Evolutionary conservation across 2,329 filamentous ascomycete species (phyloP), one percentile per base, ranked within the genome.

Genomic region (Elsinoe perseae): DNA sequence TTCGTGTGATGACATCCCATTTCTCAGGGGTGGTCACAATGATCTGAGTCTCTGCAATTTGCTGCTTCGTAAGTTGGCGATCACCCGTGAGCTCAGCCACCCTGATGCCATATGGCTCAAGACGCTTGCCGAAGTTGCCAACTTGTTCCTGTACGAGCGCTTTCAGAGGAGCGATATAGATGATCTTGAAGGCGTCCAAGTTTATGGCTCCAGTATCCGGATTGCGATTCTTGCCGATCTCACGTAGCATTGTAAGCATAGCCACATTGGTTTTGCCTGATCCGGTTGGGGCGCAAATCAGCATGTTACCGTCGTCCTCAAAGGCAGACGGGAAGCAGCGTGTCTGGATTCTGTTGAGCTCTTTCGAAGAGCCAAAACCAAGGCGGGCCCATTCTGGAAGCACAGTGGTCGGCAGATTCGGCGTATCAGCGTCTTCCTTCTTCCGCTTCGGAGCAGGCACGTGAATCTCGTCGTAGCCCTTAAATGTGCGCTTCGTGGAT

Each of bases 11-110:
- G 63, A 98, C 92, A 72, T 98, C 93, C 87, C 90, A 98, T 74
- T 98, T 98, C 72, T 98, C 93, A 18, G 93, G 93, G 0, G 93
- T 98, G 0, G 93, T 98, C 58, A 98, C 91, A 64, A 98, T 98
- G 64, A 98, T 85, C 70, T 98, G 92, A 0, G 93, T 98, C 66
- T 98, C 93, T 1, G 92, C 84, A 61, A 98, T 97, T 76, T 98
- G 93, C 70, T 95, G 90, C 73, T 98, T 98, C 18, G 92, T 98
- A 68, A 98, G 85, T 73, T 97, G 93, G 54, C 93, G 88, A 74
- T 98, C 93, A 75, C 93, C 93, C 60, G 93, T 98, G 66, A 98
- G 77, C 72, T 98, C 93, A n/a, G 91, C 83, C 9, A 98, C 93
- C 58, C 82, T 86, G 68, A 98, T 90, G 36, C 93, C 93, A 62